Evolutionary conservation across 179 eudicot species (phyloP).

Genomic region (Spergularia azorica): DNA sequence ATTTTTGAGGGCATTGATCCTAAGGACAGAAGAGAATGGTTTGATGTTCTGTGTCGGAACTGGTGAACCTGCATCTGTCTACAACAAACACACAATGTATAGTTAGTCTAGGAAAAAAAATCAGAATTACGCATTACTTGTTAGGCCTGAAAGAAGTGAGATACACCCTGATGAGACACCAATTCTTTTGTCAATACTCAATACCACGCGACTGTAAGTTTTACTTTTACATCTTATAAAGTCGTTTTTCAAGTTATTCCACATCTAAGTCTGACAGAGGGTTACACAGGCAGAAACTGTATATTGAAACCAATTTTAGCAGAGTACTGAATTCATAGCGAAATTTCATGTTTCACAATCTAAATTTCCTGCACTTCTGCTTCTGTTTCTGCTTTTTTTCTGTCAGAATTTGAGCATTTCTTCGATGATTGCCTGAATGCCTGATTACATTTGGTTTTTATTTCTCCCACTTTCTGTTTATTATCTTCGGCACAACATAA

Average conservation of each 20-base stretch:
- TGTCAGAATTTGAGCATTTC: too few relatives aligned
- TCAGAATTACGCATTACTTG: background rate
- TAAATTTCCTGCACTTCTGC: too few relatives aligned
- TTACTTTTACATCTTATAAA: background rate
- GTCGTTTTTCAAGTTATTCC: background rate
- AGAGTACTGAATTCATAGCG: background rate
- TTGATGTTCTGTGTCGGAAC: background rate
- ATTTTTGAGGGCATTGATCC: background rate
- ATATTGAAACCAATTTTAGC: slow-evolving; percentile 4
- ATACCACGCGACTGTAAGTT: background rate
- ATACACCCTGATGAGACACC: background rate
- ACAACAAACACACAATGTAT: background rate
- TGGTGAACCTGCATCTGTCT: background rate
- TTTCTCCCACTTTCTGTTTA: background rate
- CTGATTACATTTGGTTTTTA: background rate
- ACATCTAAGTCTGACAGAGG: background rate
- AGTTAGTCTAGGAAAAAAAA: background rate
- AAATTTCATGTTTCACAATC: background rate
- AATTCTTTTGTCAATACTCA: slow-evolving; percentile 14
- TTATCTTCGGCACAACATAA: background rate
- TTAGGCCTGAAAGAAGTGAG: slow-evolving; percentile 7
- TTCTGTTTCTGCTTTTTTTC: too few relatives aligned
- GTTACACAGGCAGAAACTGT: background rate
- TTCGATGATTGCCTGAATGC: background rate
- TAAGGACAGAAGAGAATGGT: background rate